Evolutionary conservation across 345 rosid genomes (phyloP), one percentile per base, ranked within the genome.

Genomic region (Odontarrhena argentea): DNA sequence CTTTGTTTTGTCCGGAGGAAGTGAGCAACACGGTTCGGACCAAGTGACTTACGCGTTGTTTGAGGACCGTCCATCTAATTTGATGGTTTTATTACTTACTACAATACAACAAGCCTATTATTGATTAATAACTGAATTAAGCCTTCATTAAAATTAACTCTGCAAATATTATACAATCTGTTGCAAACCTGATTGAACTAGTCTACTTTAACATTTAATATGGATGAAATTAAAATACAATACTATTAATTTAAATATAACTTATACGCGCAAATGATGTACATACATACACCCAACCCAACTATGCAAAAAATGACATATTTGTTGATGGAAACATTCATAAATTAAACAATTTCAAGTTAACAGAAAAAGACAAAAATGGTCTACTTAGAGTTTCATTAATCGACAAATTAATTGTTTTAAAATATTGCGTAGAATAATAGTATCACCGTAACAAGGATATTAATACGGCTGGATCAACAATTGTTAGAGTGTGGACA

Each of bases 401-500:
- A 55, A 63, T 63, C 34, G 41, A 44, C 30, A 46, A 24, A 57
- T 5, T 30, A 47, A 32, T 38, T 41, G 24, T 42, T 24, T 24
- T 38, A 50, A 18, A 40, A 15, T 12, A 24, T 64, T 72, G 41
- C 54, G 9, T 57, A 64, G 53, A 49, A 42, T 24, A 65, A 42
- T 57, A 22, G 30, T 40, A 55, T 73, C 72, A 72, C 68, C 68
- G 63, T 73, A 60, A 38, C 59, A 65, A 51, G 60, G 67, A 57
- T 64, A 63, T 32, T 44, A 63, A 28, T 62, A 40, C 54, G 55
- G 76, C 60, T 72, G 66, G 58, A 45, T 65, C 58, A 51, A 71
- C 45, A 4, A 72, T 65, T 59, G 60, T n/a, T 51, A 60, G 72
- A 18, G 63, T 66, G 42, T 49, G 74, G 83, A 61, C 77, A 79